Conservation (phyloP, 371 early-diverging fungal species). For the Rhizopus microsporus region DNA sequence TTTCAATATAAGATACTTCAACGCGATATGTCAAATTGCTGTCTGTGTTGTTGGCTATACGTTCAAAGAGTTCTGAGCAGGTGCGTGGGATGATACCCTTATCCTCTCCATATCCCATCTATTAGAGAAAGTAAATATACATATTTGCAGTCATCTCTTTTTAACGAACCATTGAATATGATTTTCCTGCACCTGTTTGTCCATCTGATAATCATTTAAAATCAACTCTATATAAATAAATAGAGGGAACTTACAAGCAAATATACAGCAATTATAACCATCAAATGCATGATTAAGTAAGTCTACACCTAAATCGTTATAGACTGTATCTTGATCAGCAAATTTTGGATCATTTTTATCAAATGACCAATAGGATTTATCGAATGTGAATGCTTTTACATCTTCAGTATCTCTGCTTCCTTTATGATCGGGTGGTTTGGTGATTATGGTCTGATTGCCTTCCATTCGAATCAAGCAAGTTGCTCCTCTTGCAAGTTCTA, state of each 20-base stretch:
- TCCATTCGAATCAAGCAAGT: conserved; percentile 68
- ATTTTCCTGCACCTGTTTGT: conserved; percentile 86
- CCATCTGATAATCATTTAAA: conserved; percentile 61
- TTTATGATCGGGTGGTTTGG: conserved; percentile 47
- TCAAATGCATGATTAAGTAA: conserved; percentile 86
- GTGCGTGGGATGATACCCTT: conserved; percentile 84
- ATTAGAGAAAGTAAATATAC: not conserved
- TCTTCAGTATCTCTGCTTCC: conserved; percentile 45
- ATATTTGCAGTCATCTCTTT: not conserved
- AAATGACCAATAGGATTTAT: conserved; percentile 85
- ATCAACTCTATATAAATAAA: not conserved
- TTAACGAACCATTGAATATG: conserved; percentile 71
- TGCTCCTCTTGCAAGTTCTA: conserved; percentile 67
- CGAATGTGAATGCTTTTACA: conserved; percentile 77
- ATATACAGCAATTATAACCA: conserved; percentile 88
- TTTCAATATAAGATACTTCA: conserved; percentile 86
- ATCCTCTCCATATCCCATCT: conserved; percentile 73
- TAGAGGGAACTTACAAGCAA: conserved; percentile 67
- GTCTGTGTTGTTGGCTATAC: conserved; percentile 53
- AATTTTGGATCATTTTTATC: conserved; percentile 64
- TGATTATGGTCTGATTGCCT: conserved; percentile 70
- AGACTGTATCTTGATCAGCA: conserved; percentile 79
- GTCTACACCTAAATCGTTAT: conserved; percentile 73
- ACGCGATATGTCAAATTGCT: conserved; percentile 64
- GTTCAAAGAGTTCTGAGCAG: conserved; percentile 75